These are phyloP conservation scores for Auriscalpium microsporum DNA, from an alignment of 768 basidiomycete species.

Conservation along the genomic window DNA sequence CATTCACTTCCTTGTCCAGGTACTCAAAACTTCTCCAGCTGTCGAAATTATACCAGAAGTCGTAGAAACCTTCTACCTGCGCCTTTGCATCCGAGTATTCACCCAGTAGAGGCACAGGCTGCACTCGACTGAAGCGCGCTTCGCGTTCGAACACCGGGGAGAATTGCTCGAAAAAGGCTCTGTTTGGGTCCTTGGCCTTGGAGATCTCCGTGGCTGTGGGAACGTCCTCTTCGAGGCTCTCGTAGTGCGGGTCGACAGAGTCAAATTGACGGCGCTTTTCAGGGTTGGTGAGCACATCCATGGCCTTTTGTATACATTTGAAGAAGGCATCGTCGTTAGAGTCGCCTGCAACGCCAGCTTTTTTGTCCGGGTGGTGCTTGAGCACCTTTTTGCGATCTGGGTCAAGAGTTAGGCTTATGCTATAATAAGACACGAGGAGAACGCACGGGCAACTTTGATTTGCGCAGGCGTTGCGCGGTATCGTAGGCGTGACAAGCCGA, in stretches of 20 bases:
- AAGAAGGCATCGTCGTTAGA: slow-evolving; percentile 98
- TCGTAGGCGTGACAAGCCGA: slow-evolving; percentile 86
- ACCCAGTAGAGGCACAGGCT: slow-evolving; percentile 82
- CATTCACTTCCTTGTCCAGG: slow-evolving; percentile 96
- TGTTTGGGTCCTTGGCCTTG: slow-evolving; percentile 35
- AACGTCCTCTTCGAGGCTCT: slow-evolving; percentile 67
- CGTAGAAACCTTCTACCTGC: slow-evolving; percentile 88
- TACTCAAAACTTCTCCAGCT: slow-evolving; percentile 98
- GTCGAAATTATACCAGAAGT: slow-evolving; percentile 99
- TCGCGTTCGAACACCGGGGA: slow-evolving; percentile 84
- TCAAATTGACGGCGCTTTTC: slow-evolving; percentile 94
- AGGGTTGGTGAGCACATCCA: slow-evolving; percentile 80
- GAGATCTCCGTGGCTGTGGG: slow-evolving; percentile 61
- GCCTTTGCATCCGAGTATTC: slow-evolving; percentile 61
- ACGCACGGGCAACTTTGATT: slow-evolving; percentile 93
- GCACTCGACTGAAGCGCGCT: slow-evolving; percentile 80
- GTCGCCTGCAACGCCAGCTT: slow-evolving; percentile 62
- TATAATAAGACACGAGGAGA: not conserved
- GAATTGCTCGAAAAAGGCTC: slow-evolving; percentile 65
- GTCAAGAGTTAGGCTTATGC: not conserved
- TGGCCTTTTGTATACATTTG: slow-evolving; percentile 99
- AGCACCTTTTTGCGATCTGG: slow-evolving; percentile 96
- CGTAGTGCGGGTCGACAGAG: slow-evolving; percentile 79
- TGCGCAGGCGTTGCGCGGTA: slow-evolving; percentile 83
- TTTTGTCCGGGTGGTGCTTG: slow-evolving; percentile 95